These are phyloP conservation scores for Aspergillus sclerotiicarbonarius DNA, from an alignment of 495 filamentous ascomycete genomes.

Conservation along the genomic window DNA sequence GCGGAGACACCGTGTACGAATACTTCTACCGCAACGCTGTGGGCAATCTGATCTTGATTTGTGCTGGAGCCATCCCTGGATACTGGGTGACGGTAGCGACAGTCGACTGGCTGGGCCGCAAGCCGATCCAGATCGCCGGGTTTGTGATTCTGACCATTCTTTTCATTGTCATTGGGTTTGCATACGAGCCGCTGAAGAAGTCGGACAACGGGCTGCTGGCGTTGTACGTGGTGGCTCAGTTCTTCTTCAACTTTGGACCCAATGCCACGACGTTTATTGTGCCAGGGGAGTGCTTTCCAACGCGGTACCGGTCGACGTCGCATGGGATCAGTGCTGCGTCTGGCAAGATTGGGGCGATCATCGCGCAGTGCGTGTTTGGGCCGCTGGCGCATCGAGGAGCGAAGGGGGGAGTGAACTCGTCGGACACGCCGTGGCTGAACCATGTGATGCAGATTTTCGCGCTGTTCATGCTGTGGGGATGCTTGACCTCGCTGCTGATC, in stretches of 20 bases:
- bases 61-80: constrained; percentile 72
- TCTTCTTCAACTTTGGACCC: constrained; percentile 86
- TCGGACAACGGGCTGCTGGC: constrained; percentile 55
- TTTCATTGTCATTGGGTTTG: constrained; percentile 75
- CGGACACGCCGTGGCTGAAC: constrained; percentile 65
- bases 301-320: constrained; percentile 77
- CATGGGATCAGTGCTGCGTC: constrained; percentile 82
- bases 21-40: constrained; percentile 67
- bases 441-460: constrained; percentile 80
- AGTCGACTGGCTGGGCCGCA: constrained; percentile 71
- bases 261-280: constrained; percentile 90
- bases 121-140: constrained; percentile 74
- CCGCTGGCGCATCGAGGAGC: constrained; percentile 44
- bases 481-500: constrained; percentile 64
- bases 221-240: constrained; percentile 79
- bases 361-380: constrained; percentile 49
- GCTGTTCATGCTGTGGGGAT: constrained; percentile 73
- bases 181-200: constrained; percentile 49
- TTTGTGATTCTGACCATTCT: constrained; percentile 72
- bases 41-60: constrained; percentile 71
- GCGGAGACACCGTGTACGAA: constrained; percentile 56
- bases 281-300: constrained; percentile 87
- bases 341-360: constrained; percentile 78
- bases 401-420: constrained; percentile 20
- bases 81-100: constrained; percentile 73